Base-by-base conservation (phyloP, 306 rosid species). In the Chamaecrista fasciculata region DNA sequence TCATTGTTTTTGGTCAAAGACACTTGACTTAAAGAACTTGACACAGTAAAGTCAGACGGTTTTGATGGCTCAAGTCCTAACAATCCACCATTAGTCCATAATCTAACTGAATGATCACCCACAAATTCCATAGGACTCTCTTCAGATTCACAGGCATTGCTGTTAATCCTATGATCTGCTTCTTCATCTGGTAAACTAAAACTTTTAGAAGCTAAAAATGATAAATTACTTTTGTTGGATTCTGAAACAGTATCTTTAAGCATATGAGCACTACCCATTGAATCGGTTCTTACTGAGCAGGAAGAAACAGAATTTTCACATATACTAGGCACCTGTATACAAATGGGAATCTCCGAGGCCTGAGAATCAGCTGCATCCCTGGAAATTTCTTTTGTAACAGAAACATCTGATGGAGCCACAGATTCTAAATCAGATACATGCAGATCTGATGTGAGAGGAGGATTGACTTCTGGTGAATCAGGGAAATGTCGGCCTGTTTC, bases 21-120 rank as follows among this genome's bases (percentile, higher is more conserved):
- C 34, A 70, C 79, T 65, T 80, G 83, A 52, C 62, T 71, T 53
- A 65, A 62, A 71, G 87, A 76, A 74, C 73, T 82, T 72, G 96
- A 50, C 82, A 71, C 57, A 42, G 72, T 26, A 71, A 86, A 91
- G 74, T 86, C 91, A 50, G 96, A 91, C 71, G 99, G 97, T 75
- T 94, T 94, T 64, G 97, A 88, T 65, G 99, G 99, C 80, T 88
- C 85, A 72, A 94, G 99, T 81, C 99, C 99, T 72, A 94, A 77
- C 42, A 94, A 80, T 77, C 96, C 96, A 79, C 99, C 99, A 71
- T 94, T 94, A 47, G 99, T 94, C 99, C 97, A 94, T 80, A 94
- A 82, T 47, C 78, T 80, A 57, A 84, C 80, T 42, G 97, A 72
- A 81, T 69, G 74, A 79, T 70, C 81, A 68, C 81, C 62, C 21